Evolutionary conservation across 2,329 filamentous ascomycete species (phyloP), one percentile per base, ranked within the genome.

Genomic region (Colletotrichum incanum): DNA sequence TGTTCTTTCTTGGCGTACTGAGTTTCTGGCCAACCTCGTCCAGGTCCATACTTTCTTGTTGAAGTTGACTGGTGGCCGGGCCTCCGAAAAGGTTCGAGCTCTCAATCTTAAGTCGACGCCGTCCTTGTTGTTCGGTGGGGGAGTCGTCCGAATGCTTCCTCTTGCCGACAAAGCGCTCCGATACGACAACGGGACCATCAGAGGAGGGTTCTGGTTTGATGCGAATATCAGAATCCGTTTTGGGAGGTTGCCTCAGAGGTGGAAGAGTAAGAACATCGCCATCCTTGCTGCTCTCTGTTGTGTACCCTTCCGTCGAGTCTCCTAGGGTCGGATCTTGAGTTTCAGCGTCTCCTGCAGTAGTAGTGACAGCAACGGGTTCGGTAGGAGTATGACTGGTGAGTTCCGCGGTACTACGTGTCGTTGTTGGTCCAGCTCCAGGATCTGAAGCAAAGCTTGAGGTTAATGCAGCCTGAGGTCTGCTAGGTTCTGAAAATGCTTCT

Each of bases 11-110:
- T 62, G 83, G 84, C 16, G 84, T 89, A 63, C 83, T 74, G 78
- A 76, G 86, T 81, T 58, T 80, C 52, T 79, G 79, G 9, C 84
- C 86, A 63, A 85, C 80, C 52, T 86, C 84, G 76, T 90, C 88
- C 14, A 93, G 82, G 76, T 93, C 91, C 62, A 92, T 84, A 65
- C 89, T 92, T 63, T 91, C 90, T 50, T 88, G 82, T 12, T 74
- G 72, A 58, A 73, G 73, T 20, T 73, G 73, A 52, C 79, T 80
- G 52, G 75, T 75, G 18, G 69, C 77, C 52, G 78, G 65, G 79
- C 73, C 45, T 28, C 28, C 37, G 37, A 61, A 34, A 0, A 77
- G 77, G 26, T 80, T 79, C n/a, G 81, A 81, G 52, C 76, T 77
- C 74, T 89, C 87, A 7, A 75, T 71, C 76, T 90, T 89, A 55